Evolutionary conservation across 441 rosid species (phyloP).

Genomic region (Rhodomyrtus psidioides): DNA sequence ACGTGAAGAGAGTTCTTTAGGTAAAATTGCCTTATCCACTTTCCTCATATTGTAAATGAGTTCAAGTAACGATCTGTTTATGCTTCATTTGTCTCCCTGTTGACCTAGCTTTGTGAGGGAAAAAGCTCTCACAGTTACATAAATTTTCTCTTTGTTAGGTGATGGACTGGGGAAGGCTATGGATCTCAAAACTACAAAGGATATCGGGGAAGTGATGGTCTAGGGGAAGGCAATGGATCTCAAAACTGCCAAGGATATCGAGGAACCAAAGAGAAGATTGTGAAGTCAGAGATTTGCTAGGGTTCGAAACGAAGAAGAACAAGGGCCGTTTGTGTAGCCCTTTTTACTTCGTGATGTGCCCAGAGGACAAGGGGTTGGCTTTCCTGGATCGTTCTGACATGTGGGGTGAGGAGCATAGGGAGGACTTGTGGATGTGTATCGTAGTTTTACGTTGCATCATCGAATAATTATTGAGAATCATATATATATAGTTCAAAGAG

Average conservation of each 20-base stretch:
- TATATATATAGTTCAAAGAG: background rate
- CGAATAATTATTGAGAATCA: too few species aligned
- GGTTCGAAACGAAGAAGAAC: too few species aligned
- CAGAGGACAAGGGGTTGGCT: background rate
- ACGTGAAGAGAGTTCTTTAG: conserved; percentile 93
- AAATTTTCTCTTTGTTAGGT: too few species aligned
- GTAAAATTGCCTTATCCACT: conserved; percentile 20
- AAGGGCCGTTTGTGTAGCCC: too few species aligned
- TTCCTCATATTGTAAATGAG: background rate
- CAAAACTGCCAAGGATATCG: too few species aligned
- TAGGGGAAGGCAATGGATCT: too few species aligned
- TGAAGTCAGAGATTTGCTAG: too few species aligned
- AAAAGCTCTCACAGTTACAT: conserved; percentile 3
- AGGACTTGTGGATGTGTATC: background rate
- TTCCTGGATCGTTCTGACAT: background rate
- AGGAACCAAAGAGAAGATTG: too few species aligned
- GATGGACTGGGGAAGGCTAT: too few species aligned
- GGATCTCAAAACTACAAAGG: too few species aligned
- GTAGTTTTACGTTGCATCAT: too few species aligned
- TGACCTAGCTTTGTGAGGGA: background rate
- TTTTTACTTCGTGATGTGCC: background rate
- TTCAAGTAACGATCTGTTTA: background rate
- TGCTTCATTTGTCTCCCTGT: background rate
- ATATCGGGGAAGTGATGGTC: too few species aligned
- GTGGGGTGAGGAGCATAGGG: background rate